Conservation (phyloP, 768 basidiomycete genomes). For the Xerocomellus amylosporus region DNA sequence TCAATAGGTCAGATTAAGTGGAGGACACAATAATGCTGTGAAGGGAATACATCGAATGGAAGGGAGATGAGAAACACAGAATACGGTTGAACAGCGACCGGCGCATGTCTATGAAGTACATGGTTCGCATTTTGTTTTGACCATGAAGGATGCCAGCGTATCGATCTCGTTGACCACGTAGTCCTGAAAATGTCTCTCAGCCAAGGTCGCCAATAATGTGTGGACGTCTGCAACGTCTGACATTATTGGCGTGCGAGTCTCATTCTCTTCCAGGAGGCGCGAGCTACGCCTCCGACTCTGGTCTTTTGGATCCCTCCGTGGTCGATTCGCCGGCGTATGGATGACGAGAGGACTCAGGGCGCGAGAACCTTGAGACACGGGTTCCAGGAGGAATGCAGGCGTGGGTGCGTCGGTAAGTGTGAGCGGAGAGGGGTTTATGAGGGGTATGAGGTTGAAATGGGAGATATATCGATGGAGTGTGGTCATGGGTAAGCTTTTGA, state of each 20-base stretch:
- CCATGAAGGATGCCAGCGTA: slow-evolving; percentile 78
- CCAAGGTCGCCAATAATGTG: slow-evolving; percentile 61
- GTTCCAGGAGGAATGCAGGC: slow-evolving; percentile 57
- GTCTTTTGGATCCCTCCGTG: slow-evolving; percentile 66
- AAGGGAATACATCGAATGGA: slow-evolving; percentile 17
- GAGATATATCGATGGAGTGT: slow-evolving; percentile 70
- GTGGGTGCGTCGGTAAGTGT: slow-evolving; percentile 66
- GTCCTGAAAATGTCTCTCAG: slow-evolving; percentile 71
- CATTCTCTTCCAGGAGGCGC: slow-evolving; percentile 64
- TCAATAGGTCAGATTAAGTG: not conserved
- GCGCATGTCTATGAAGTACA: slow-evolving; percentile 19
- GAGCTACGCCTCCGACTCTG: slow-evolving; percentile 64
- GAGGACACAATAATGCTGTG: not conserved
- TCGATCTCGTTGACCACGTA: slow-evolving; percentile 68
- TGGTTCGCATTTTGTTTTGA: slow-evolving; percentile 57
- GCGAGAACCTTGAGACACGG: slow-evolving; percentile 43
- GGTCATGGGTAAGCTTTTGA: slow-evolving; percentile 62
- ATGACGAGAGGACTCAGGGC: slow-evolving; percentile 47
- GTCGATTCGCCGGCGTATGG: slow-evolving; percentile 64
- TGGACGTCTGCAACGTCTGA: slow-evolving; percentile 71
- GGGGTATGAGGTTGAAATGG: slow-evolving; percentile 69
- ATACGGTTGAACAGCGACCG: slow-evolving; percentile 15
- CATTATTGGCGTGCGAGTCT: slow-evolving; percentile 59
- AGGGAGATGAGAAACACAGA: slow-evolving; percentile 2
- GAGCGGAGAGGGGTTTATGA: slow-evolving; percentile 67